Evolutionary conservation across 306 rosid genomes (phyloP).

Genomic region (Cicer arietinum): DNA sequence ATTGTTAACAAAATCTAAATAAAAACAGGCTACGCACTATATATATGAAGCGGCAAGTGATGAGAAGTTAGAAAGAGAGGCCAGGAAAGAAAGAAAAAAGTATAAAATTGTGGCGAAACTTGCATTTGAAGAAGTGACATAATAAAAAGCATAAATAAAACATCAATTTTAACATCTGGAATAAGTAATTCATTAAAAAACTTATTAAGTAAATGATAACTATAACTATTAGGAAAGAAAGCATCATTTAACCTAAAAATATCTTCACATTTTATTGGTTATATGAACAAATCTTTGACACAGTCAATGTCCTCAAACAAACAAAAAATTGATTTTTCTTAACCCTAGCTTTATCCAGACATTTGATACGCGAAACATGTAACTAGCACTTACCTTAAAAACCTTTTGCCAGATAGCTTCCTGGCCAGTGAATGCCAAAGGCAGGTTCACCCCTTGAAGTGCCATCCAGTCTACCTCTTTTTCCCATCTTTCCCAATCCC

Average conservation of each 20-base stretch:
- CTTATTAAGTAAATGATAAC: constrained; percentile 11
- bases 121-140: constrained; percentile 20
- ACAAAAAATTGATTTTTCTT: constrained; percentile 8
- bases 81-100: constrained; percentile 15
- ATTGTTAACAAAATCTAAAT: constrained; percentile 9
- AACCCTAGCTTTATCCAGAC: neutral
- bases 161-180: neutral
- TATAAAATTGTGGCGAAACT: neutral
- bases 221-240: constrained; percentile 1
- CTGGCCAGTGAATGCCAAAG: constrained; percentile 95
- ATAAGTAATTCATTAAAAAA: constrained; percentile 1
- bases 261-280: constrained; percentile 18
- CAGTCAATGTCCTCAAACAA: constrained; percentile 23
- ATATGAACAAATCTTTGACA: constrained; percentile 18
- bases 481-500: constrained; percentile 99
- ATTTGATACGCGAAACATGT: neutral
- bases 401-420: constrained; percentile 94
- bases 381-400: constrained; percentile 63
- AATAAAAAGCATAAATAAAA: constrained; percentile 11
- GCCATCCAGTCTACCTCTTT: constrained; percentile 99
- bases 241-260: constrained; percentile 3
- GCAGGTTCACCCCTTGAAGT: constrained; percentile 94
- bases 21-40: constrained; percentile 11
- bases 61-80: constrained; percentile 8
- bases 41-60: constrained; percentile 20